Conservation (phyloP, 306 rosid species). For the Dryas octopetala region DNA sequence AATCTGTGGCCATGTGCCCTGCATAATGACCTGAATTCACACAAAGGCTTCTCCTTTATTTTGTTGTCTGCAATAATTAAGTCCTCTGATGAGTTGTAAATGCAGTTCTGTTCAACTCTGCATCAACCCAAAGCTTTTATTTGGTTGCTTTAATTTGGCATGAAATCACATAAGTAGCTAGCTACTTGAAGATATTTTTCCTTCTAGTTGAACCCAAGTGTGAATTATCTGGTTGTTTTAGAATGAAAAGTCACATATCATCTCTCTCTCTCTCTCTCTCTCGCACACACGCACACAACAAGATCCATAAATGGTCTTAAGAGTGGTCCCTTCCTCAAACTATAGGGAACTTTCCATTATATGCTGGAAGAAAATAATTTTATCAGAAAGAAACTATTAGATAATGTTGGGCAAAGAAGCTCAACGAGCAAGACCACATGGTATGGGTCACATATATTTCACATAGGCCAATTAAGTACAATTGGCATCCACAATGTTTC, state of each 20-base stretch:
- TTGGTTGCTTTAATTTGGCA: constrained; percentile 4
- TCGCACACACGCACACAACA: neutral
- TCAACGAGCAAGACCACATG: constrained; percentile 47
- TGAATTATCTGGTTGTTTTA: neutral
- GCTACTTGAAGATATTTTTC: neutral
- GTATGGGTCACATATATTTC: constrained; percentile 32
- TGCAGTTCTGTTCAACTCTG: neutral
- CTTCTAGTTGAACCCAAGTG: neutral
- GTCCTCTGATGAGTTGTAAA: constrained; percentile 31
- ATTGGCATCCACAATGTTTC: constrained; percentile 31
- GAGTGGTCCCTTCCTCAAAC: constrained; percentile 43
- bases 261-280: neutral
- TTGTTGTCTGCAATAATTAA: constrained; percentile 22
- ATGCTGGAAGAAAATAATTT: constrained; percentile 38
- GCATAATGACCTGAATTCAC: constrained; percentile 39
- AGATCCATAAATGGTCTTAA: constrained; percentile 7
- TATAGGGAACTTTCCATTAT: constrained; percentile 25
- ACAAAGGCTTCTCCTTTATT: constrained; percentile 15
- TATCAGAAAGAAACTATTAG: constrained; percentile 22
- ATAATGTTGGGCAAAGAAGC: constrained; percentile 33
- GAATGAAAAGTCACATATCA: neutral
- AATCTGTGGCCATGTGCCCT: constrained; percentile 50
- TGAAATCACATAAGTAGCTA: neutral
- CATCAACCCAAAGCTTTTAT: neutral
- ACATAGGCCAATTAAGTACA: constrained; percentile 28